Evolutionary conservation across 1,284 basidiomycete genomes (phyloP).

Genomic region (Marasmius oreades): DNA sequence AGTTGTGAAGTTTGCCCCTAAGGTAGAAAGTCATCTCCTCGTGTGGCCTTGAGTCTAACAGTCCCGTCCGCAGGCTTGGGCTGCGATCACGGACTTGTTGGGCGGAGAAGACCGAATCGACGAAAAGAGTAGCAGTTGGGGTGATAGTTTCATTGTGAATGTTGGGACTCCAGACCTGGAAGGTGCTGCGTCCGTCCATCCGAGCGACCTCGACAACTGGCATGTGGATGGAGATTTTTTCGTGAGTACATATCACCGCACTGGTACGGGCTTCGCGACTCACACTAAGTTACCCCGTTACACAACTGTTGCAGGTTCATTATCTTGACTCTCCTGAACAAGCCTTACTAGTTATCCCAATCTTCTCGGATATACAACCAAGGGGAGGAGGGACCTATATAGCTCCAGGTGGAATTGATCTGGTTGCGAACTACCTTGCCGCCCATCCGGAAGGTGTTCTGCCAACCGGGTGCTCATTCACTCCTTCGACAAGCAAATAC

Average conservation of each 20-base stretch:
- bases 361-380: constrained; percentile 50
- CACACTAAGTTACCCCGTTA: too few relatives aligned
- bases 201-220: constrained; percentile 52
- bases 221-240: constrained; percentile 67
- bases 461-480: constrained; percentile 41
- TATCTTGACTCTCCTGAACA: constrained; percentile 63
- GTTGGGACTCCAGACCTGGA: constrained; percentile 45
- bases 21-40: constrained; percentile 28
- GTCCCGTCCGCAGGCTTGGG: constrained; percentile 44
- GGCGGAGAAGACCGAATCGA: constrained; percentile 57
- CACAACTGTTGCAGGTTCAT: constrained; percentile 36
- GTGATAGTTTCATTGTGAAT: constrained; percentile 60
- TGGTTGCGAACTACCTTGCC: constrained; percentile 51
- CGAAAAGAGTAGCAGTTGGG: constrained; percentile 43
- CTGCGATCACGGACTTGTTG: constrained; percentile 53
- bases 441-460: constrained; percentile 53
- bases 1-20: constrained; percentile 50
- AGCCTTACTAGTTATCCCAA: constrained; percentile 55
- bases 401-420: constrained; percentile 47
- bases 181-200: constrained; percentile 28
- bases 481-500: constrained; percentile 38
- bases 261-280: not conserved
- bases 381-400: constrained; percentile 56
- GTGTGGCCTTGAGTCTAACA: not conserved
- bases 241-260: constrained; percentile 24